Evolutionary conservation across 1,139 yeast species (phyloP), one percentile per base, ranked within the genome.

Genomic region (Suhomyces atakaporum): DNA sequence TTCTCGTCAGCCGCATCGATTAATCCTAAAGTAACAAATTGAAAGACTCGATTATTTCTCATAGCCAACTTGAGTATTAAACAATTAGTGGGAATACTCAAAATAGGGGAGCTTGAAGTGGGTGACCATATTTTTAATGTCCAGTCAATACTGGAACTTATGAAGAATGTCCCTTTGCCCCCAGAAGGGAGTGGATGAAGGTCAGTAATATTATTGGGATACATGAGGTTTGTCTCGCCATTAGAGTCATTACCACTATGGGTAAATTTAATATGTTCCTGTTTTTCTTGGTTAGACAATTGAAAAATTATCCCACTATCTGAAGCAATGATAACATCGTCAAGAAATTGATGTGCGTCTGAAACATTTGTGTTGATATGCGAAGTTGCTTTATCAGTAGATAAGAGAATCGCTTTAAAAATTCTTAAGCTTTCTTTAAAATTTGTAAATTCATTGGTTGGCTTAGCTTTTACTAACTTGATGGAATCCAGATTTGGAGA

Each of bases 11-110:
- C 35, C 13, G 65, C 57, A 15, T 49, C 47, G 32, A 49, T 40
- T 2, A 74, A 65, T 4, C 79, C 80, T 16, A 73, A 69, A 2
- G 73, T 58, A 1, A 75, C 74, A 48, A 80, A 76, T 33, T 79
- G 73, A 7, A 63, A 58, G 1, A 66, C 60, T 9, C 53, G 44
- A 8, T 52, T 47, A 0, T 81, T 82, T 28, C 73, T 56, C 58
- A 73, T 63, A 4, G 62, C 55, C 1, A 76, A 60, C 30, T 67
- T 73, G 31, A 65, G 57, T 0, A 77, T 68, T 10, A 69, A 58
- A 30, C 73, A 69, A 7, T 62, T 59, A 1, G 74, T 63, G 4
- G 66, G 60, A 14, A 69, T 52, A 2, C 45, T 39, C 6, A 63
- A 37, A 8, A 53, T 22, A 9, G 60, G 62, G 5, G 33, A 30